A percentile compares a stretch with the other conserved stretches of the same genome.
Conservation (phyloP, 352 stramenopile species). For the Sclerospora graminicola region DNA sequence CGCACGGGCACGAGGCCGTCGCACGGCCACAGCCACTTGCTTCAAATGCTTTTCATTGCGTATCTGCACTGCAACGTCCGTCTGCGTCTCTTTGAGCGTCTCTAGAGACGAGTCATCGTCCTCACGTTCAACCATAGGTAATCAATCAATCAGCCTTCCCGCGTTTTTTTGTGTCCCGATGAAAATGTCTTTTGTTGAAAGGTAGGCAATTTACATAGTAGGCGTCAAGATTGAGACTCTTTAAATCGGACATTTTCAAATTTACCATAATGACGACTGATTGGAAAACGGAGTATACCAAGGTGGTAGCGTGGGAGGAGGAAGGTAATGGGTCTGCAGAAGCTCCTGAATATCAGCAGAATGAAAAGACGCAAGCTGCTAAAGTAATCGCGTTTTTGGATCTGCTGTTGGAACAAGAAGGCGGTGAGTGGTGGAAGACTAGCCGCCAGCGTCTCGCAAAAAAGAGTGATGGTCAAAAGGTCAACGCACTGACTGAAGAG, state of each 20-base stretch:
- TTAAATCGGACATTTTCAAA: constrained; percentile 9
- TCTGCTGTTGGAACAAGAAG: constrained; percentile 16
- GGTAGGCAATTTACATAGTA: background rate
- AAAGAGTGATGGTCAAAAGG: constrained; percentile 5
- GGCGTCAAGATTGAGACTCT: background rate
- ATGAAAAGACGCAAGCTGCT: background rate
- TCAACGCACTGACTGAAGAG: background rate
- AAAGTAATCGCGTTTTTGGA: constrained; percentile 20
- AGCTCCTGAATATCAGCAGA: background rate
- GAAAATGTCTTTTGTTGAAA: background rate
- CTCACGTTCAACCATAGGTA: background rate
- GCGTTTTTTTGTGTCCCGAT: constrained; percentile 19
- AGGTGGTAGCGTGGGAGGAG: constrained; percentile 13
- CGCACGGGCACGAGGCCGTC: constrained; percentile 48
- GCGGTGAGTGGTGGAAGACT: constrained; percentile 20
- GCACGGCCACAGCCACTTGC: constrained; percentile 69
- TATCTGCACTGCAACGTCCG: constrained; percentile 73
- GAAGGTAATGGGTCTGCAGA: background rate
- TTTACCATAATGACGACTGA: constrained; percentile 5
- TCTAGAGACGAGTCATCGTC: constrained; percentile 21
- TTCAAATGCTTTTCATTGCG: constrained; percentile 74
- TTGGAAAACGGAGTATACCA: constrained; percentile 13
- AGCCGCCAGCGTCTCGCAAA: background rate
- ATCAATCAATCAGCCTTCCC: constrained; percentile 14
- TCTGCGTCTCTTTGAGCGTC: constrained; percentile 19